phyloP scores from a whole-genome alignment of 164 flowering plant genomes.

The Cinnamomum micranthum region DNA sequence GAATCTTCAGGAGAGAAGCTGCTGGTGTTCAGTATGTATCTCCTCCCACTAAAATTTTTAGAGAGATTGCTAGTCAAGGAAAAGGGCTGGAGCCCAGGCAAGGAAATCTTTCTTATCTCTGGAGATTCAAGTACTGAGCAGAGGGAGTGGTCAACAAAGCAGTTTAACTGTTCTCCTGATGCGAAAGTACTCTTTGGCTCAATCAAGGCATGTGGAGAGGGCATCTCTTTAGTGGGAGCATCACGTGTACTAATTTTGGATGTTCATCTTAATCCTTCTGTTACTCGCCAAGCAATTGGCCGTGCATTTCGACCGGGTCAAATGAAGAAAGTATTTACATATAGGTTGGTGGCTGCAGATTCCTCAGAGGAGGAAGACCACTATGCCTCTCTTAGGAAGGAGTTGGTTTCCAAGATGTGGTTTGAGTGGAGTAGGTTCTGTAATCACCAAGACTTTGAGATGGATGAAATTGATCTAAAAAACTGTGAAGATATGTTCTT shows the following conservation, averaged over 20 bases:
- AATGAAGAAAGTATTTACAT: slow-evolving; percentile 55
- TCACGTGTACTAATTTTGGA: slow-evolving; percentile 74
- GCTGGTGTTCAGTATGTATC: slow-evolving; percentile 76
- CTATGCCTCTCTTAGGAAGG: slow-evolving; percentile 61
- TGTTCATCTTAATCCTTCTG: slow-evolving; percentile 31
- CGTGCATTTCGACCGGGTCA: slow-evolving; percentile 97
- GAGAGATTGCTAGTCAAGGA: slow-evolving; percentile 47
- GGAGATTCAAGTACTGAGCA: slow-evolving; percentile 65
- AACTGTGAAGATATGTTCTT: slow-evolving; percentile 59
- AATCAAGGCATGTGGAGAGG: slow-evolving; percentile 91
- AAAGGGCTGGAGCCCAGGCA: slow-evolving; percentile 60
- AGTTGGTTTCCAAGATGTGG: slow-evolving; percentile 79
- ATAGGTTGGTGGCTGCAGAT: slow-evolving; percentile 70
- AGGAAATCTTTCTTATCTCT: slow-evolving; percentile 58
- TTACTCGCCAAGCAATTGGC: slow-evolving; percentile 79
- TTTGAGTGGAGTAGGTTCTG: slow-evolving; percentile 75
- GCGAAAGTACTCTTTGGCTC: slow-evolving; percentile 73
- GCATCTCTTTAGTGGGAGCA: slow-evolving; percentile 90
- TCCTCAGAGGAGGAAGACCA: slow-evolving; percentile 83
- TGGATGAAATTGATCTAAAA: slow-evolving; percentile 44
- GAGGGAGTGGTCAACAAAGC: slow-evolving; percentile 60
- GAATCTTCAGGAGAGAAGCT: slow-evolving; percentile 70
- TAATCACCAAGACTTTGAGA: slow-evolving; percentile 36
- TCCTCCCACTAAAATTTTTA: slow-evolving; percentile 66
- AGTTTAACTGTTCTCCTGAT: slow-evolving; percentile 60